Evolutionary conservation across 2,329 filamentous ascomycete species (phyloP).

Genomic region (Cladophialophora carrionii): DNA sequence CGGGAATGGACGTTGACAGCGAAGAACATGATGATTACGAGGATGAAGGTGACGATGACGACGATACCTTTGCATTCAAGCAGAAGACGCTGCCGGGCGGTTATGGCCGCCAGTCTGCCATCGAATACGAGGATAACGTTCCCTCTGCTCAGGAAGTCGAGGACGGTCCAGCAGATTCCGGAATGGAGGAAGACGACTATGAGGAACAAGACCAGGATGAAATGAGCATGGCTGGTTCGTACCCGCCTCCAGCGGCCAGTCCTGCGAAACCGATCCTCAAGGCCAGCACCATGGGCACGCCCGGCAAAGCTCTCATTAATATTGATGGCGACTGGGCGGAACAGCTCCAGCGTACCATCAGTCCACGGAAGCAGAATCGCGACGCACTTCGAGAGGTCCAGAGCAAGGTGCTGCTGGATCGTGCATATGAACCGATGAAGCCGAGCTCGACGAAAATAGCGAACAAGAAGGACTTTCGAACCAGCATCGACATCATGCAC

Average conservation of each 20-base stretch:
- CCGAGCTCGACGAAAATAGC: conserved; percentile 29
- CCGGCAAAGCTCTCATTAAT: conserved; percentile 57
- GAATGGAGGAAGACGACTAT: conserved; percentile 66
- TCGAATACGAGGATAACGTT: conserved; percentile 65
- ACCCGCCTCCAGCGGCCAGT: conserved; percentile 61
- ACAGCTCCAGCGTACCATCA: conserved; percentile 90
- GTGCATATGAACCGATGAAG: conserved; percentile 43
- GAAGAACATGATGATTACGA: conserved; percentile 38
- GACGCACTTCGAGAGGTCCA: conserved; percentile 69
- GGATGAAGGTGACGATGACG: conserved; percentile 58
- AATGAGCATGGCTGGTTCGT: conserved; percentile 83
- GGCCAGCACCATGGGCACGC: conserved; percentile 49
- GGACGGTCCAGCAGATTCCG: conserved; percentile 71
- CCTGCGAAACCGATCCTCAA: conserved; percentile 34
- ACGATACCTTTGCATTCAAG: conserved; percentile 61
- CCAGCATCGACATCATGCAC: conserved; percentile 94
- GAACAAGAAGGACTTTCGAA: conserved; percentile 69
- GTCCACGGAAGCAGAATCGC: conserved; percentile 88
- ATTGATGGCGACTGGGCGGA: conserved; percentile 87
- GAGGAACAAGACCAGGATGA: conserved; percentile 61
- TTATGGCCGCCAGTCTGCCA: conserved; percentile 67
- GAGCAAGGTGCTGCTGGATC: conserved; percentile 59
- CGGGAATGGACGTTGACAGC: conserved; percentile 39
- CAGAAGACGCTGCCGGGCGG: conserved; percentile 71
- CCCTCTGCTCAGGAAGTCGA: conserved; percentile 75